Percentiles rank a stretch among this genome's conserved stretches.
Evolutionary conservation across 306 rosid genomes (phyloP).

Genomic region (Canavalia gladiata): DNA sequence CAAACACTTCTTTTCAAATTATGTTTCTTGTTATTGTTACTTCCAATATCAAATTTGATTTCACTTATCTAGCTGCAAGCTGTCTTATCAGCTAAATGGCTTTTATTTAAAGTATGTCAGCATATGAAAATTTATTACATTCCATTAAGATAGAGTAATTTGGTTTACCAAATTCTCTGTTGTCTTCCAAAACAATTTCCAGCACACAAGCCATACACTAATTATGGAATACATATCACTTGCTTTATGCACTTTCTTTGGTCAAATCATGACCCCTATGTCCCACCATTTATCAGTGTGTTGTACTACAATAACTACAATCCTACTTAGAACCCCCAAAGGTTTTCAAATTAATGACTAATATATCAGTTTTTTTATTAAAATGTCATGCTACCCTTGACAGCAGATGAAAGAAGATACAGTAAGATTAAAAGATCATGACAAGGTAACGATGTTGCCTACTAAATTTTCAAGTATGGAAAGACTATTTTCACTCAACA

Average conservation of each 20-base stretch:
- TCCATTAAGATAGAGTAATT: slow-evolving; percentile 7
- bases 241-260: neutral
- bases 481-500: slow-evolving; percentile 30
- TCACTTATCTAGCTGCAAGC: slow-evolving; percentile 20
- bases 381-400: neutral
- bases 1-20: neutral
- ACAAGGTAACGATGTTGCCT: slow-evolving; percentile 11
- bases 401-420: slow-evolving; percentile 21
- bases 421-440: neutral
- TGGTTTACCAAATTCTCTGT: neutral
- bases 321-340: slow-evolving; percentile 26
- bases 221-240: slow-evolving; percentile 8
- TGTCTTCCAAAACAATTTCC: slow-evolving; percentile 26
- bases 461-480: slow-evolving; percentile 6
- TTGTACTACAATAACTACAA: slow-evolving; percentile 21
- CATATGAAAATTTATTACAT: slow-evolving; percentile 18
- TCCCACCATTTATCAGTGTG: neutral
- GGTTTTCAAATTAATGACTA: slow-evolving; percentile 24
- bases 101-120: slow-evolving; percentile 23
- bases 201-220: slow-evolving; percentile 38
- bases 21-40: slow-evolving; percentile 8
- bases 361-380: neutral
- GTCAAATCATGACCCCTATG: slow-evolving; percentile 3
- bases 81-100: slow-evolving; percentile 21
- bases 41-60: neutral